Evolutionary conservation across 176 grass and related monocot species (phyloP).

Genomic region (barley (Hordeum vulgare)): DNA sequence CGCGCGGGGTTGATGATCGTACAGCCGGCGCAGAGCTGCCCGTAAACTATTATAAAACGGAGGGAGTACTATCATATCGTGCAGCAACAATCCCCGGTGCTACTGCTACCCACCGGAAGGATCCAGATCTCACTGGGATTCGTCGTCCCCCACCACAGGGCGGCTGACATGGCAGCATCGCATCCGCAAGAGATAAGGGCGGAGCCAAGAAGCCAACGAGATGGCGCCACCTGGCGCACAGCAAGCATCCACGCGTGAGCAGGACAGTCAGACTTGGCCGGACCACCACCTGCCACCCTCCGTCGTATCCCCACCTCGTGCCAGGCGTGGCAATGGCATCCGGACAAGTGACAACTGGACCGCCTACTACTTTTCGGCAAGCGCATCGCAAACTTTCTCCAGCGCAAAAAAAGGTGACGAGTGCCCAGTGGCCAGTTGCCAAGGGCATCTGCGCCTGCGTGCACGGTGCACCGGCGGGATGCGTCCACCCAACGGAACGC

Average conservation of each 20-base stretch:
- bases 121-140: constrained; percentile 22
- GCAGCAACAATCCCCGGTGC: too few relatives aligned
- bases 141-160: not conserved
- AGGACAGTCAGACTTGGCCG: not conserved
- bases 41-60: too few relatives aligned
- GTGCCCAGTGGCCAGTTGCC: not conserved
- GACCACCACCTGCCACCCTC: not conserved
- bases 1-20: too few relatives aligned
- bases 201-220: not conserved
- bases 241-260: not conserved
- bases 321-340: not conserved
- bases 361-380: not conserved
- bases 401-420: not conserved
- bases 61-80: too few relatives aligned
- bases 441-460: not conserved
- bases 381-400: not conserved
- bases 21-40: too few relatives aligned
- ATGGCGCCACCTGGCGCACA: not conserved
- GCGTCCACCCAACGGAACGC: too few relatives aligned
- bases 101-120: not conserved
- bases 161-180: constrained; percentile 19
- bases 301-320: not conserved
- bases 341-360: not conserved
- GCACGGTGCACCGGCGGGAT: not conserved
- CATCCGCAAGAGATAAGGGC: constrained; percentile 27